Base-by-base conservation (phyloP, 2,329 filamentous ascomycete genomes). In the Pseudophaeomoniella oleicola region DNA sequence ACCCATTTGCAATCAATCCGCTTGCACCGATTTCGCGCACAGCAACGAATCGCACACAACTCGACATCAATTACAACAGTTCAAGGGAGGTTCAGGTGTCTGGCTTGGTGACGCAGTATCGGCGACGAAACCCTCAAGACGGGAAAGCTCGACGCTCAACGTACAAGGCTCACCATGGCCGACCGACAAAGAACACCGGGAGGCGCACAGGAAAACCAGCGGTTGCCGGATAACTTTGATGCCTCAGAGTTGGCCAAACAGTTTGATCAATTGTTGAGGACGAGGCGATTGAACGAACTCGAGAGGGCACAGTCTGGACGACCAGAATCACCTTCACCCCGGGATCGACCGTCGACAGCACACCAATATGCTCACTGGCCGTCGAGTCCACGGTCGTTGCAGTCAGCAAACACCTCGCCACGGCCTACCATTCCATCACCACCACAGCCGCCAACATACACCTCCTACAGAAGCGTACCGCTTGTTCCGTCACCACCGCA, bases 231-330 rank as follows among this genome's bases (percentile, higher is more conserved):
- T 9, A 19, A 74, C 49, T 78, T 79, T 52, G 81, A 86, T 76
- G 84, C 86, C 16, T 71, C 75, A 50, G 82, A 86, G 41, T 65
- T 96, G 50, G 79, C 82, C 36, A 65, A 80, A 50, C 81, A 85
- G 52, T 94, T 94, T 57, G 84, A 93, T 55, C 80, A 86, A 45
- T 66, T 93, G 42, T 69, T 96, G 52, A 80, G 83, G 56, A 85
- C 82, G 39, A 87, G 83, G 65, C 75, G 86, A 57, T 76, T 94
- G 67, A 87, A 84, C 55, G 82, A 87, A 44, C 69, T 94, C 35
- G 72, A 76, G 46, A 63, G 65, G 27, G 63, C 66, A 27, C 64
- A 68, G 38, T 75, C 77, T 42, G 69, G 73, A 19, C 64, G 68
- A 19, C 69, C 67, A 29, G 64, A 67, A 35, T 79, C 78, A 22